Base-by-base conservation (phyloP, 768 basidiomycete species). In the Mycena maculata region DNA sequence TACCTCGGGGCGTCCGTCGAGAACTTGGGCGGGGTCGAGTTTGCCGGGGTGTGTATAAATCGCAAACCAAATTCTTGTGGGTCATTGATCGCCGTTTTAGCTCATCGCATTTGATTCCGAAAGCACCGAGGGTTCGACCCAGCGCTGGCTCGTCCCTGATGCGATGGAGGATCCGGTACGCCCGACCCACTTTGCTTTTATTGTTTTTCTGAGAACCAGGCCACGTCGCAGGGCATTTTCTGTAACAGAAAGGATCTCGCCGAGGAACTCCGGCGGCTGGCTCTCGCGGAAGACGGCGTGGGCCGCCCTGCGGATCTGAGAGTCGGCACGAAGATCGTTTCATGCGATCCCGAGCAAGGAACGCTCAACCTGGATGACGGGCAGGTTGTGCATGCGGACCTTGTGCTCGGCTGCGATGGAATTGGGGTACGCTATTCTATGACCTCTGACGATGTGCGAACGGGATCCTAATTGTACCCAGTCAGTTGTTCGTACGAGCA, bases 381-480 rank as follows among this genome's bases (percentile, higher is more conserved):
- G 49, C 41, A 63, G 47, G 30, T 55, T 13, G 38, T 63, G 3
- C 31, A 45, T 11, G 52, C 52, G 30, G 52, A 63, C 39, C 9
- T 63, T 5, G 18, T 63, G 20, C 52, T 63, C 9, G 61, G 61
- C 25, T 23, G 41, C 31, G 61, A 63, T 27, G 61, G 61, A 23
- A 55, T 63, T 33, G 52, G 52, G 28, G 50, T 53, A 18, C 2
- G 20, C 10, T 25, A 0, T 22, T 44, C 10, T 23, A 5, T n/a
- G 7, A 8, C 10, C 8, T 11, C n/a, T n/a, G n/a, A n/a, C n/a
- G n/a, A n/a, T 28, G 18, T 30, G 6, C 30, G 7, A n/a, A 54
- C n/a, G 12, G 45, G 20, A 20, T 10, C 4, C 27, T 47, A 7
- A 54, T 13, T 38, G 4, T 47, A 8, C 30, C 39, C 52, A 63